Percentiles rank a stretch among this genome's conserved stretches.
phyloP scores from a whole-genome alignment of 1,284 basidiomycete species.

The Boletellus deceptivus region DNA sequence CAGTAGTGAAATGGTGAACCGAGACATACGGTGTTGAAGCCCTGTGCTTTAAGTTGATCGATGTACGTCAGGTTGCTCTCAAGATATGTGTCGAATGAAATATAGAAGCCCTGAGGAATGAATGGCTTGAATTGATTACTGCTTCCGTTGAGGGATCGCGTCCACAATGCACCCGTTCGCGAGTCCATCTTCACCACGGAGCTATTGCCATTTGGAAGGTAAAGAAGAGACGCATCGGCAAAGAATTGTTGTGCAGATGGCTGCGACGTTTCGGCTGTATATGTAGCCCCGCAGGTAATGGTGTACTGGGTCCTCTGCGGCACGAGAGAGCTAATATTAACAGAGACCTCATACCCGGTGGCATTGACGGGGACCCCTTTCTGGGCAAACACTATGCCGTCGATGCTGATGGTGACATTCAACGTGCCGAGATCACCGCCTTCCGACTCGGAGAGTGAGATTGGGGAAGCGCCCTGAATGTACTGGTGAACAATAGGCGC shows the following conservation, averaged over 20 bases:
- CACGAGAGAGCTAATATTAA: conserved; percentile 21
- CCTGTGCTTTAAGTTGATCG: conserved; percentile 19
- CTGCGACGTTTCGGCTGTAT: conserved; percentile 6
- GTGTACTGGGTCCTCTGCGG: conserved; percentile 19
- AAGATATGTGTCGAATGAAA: conserved; percentile 21
- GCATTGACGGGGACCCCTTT: conserved; percentile 53
- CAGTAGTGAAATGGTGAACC: background rate
- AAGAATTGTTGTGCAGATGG: conserved; percentile 18
- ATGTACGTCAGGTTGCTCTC: conserved; percentile 23
- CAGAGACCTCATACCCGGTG: conserved; percentile 28
- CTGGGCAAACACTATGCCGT: conserved; percentile 39
- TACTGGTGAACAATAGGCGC: conserved; percentile 50
- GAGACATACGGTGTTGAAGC: conserved; percentile 31
- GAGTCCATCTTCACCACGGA: conserved; percentile 36
- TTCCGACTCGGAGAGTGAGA: conserved; percentile 34
- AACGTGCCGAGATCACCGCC: conserved; percentile 23
- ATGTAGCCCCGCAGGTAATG: conserved; percentile 26
- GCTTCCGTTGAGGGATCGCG: conserved; percentile 15
- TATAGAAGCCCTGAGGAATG: conserved; percentile 33
- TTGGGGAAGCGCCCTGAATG: conserved; percentile 47
- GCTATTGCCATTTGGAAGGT: conserved; percentile 26
- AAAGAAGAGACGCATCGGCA: conserved; percentile 27
- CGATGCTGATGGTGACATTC: conserved; percentile 42
- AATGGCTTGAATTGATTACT: conserved; percentile 24
- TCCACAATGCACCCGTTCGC: conserved; percentile 29